Conservation (phyloP, 306 rosid genomes). For the Neltuma alba region DNA sequence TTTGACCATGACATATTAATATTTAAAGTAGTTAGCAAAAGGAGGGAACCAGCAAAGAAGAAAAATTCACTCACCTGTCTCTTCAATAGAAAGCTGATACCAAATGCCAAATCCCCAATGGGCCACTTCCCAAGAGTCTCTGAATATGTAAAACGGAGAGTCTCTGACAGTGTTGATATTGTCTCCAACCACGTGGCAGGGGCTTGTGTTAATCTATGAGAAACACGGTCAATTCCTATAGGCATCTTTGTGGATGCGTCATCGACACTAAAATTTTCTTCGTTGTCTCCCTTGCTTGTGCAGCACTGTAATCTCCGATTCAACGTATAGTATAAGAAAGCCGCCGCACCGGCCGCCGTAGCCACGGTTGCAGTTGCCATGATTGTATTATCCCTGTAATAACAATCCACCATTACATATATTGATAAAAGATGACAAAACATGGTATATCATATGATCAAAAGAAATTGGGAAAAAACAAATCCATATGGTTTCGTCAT, state of each 20-base stretch:
- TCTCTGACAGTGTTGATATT: constrained; percentile 85
- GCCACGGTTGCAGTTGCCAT: constrained; percentile 99
- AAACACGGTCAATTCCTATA: constrained; percentile 64
- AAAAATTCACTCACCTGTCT: constrained; percentile 67
- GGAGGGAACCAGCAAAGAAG: constrained; percentile 12
- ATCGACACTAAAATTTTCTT: constrained; percentile 36
- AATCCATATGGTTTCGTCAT: background rate
- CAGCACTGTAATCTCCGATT: constrained; percentile 63
- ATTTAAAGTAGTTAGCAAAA: constrained; percentile 1
- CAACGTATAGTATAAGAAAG: constrained; percentile 82
- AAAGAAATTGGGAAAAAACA: constrained; percentile 5
- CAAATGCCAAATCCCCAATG: constrained; percentile 94
- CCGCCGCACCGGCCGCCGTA: constrained; percentile 98
- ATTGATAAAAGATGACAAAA: too few species aligned
- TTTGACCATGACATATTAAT: constrained; percentile 24
- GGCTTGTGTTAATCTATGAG: constrained; percentile 80
- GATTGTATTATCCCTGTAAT: constrained; percentile 48
- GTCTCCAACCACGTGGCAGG: constrained; percentile 98
- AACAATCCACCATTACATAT: background rate
- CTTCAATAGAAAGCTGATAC: constrained; percentile 88
- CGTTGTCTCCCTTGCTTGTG: constrained; percentile 41
- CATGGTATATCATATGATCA: background rate
- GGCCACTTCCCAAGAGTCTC: constrained; percentile 99
- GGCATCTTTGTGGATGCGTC: constrained; percentile 43
- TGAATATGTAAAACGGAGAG: constrained; percentile 89